Base-by-base conservation (phyloP, 2,329 filamentous ascomycete genomes). In the Basipetospora chlamydospora region DNA sequence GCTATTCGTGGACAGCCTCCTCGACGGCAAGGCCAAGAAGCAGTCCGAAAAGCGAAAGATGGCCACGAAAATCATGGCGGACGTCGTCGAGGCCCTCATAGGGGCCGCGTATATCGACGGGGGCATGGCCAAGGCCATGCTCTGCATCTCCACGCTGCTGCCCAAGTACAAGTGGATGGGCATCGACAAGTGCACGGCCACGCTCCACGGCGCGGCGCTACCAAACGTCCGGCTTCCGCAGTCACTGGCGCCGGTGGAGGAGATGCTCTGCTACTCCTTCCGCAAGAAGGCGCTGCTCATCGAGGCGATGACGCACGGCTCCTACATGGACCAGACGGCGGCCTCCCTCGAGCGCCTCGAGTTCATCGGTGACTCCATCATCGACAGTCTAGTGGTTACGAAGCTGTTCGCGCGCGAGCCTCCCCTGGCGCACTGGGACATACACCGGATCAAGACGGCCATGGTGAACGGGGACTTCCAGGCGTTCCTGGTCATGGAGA, bases 31-130 rank as follows among this genome's bases (percentile, higher is more conserved):
- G 11, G 21, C 40, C 33, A 37, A 40, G 38, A 42, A 32, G n/a
- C 17, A 1, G 25, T 35, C 5, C 16, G 25, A 11, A 23, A 33
- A 55, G 31, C 56, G 64, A 5, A 48, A 51, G 11, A 50, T 86
- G 22, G 80, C 83, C 0, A 80, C 75, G 2, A 96, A 96, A 51
- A 73, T 73, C 1, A 67, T 95, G 6, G 88, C 88, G 3, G 88
- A 96, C 47, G 77, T 95, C 0, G 69, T 94, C 0, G 88, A 96
- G 43, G 73, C 87, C 0, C 61, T 95, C 0, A 78, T 95, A 15
- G 88, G 85, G 1, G 81, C 77, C 1, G 70, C 80, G 0, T 86
- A 71, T 46, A 42, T 80, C 1, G 70, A 82, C 36, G 80, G 82
- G 1, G 80, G 80, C 0, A 58, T 81, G 11, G 33, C 59, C 0